A percentile compares a stretch with the other conserved stretches of the same genome.
phyloP scores from a whole-genome alignment of 257 asterid genomes.

The Haberlea rhodopensis region DNA sequence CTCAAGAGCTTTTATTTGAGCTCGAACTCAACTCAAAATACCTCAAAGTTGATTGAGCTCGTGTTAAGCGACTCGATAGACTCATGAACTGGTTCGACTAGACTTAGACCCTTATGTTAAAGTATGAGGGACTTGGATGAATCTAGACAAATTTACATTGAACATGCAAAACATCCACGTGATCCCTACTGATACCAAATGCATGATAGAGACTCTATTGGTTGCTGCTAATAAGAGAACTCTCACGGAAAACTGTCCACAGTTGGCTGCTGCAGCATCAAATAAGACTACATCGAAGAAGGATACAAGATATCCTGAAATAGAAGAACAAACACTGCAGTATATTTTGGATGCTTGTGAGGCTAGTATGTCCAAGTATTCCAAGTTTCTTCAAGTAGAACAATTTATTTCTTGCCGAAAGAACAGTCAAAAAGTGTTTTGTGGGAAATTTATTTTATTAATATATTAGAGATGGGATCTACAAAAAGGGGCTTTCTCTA shows the following conservation, averaged over 20 bases:
- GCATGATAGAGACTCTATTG: neutral
- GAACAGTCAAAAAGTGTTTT: neutral
- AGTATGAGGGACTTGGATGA: neutral
- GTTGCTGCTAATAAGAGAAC: neutral
- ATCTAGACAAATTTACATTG: neutral
- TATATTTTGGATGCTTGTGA: conserved; percentile 74
- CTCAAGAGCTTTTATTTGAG: neutral
- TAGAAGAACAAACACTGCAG: conserved; percentile 85
- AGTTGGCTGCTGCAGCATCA: conserved; percentile 96
- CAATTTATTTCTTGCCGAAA: conserved; percentile 17
- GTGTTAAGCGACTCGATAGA: neutral
- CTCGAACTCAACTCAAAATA: neutral
- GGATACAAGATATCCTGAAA: conserved; percentile 55
- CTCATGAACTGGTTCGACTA: neutral
- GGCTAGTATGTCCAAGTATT: conserved; percentile 73
- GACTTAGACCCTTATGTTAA: neutral
- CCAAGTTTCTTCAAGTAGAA: conserved; percentile 84
- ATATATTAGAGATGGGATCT: neutral
- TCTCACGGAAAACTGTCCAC: conserved; percentile 14
- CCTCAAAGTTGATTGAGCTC: neutral
- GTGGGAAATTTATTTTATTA: neutral
- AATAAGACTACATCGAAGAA: conserved; percentile 59
- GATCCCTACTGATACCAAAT: neutral
- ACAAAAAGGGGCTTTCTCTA: neutral
- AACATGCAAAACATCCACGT: neutral